These are phyloP conservation scores for Ascochyta fabae DNA, from an alignment of 2,329 filamentous ascomycete genomes.

Conservation along the genomic window DNA sequence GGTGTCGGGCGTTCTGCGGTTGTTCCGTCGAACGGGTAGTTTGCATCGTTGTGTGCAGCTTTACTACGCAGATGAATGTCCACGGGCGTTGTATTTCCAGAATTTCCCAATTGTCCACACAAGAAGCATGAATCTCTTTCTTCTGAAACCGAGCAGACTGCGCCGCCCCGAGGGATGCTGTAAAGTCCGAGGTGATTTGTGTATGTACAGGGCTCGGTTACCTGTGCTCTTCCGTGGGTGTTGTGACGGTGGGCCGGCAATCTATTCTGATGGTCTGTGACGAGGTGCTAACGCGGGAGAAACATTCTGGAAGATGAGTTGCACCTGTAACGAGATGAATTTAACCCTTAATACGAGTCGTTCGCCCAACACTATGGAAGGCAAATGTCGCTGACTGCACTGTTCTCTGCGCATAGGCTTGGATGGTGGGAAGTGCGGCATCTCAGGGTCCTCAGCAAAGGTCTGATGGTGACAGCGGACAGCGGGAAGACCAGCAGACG, in stretches of 20 bases:
- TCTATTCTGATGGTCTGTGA: constrained; percentile 39
- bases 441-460: constrained; percentile 3
- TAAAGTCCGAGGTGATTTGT: constrained; percentile 13
- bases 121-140: constrained; percentile 2
- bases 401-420: constrained; percentile 12
- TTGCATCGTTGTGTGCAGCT: not conserved
- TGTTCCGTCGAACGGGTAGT: not conserved
- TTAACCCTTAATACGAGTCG: constrained; percentile 19
- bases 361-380: constrained; percentile 18
- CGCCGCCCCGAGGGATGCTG: constrained; percentile 1
- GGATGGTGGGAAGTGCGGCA: constrained; percentile 1
- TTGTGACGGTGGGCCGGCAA: constrained; percentile 36
- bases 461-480: constrained; percentile 22
- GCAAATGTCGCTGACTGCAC: not conserved
- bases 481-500: constrained; percentile 18
- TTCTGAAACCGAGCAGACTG: constrained; percentile 5
- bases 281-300: constrained; percentile 34
- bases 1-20: constrained; percentile 7
- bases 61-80: not conserved
- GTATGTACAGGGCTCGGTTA: constrained; percentile 6
- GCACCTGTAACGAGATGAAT: constrained; percentile 21
- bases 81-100: constrained; percentile 2
- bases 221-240: constrained; percentile 19
- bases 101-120: not conserved
- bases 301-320: constrained; percentile 42